Evolutionary conservation across 2,329 filamentous ascomycete genomes (phyloP).

Genomic region (Mariannaea elegans): DNA sequence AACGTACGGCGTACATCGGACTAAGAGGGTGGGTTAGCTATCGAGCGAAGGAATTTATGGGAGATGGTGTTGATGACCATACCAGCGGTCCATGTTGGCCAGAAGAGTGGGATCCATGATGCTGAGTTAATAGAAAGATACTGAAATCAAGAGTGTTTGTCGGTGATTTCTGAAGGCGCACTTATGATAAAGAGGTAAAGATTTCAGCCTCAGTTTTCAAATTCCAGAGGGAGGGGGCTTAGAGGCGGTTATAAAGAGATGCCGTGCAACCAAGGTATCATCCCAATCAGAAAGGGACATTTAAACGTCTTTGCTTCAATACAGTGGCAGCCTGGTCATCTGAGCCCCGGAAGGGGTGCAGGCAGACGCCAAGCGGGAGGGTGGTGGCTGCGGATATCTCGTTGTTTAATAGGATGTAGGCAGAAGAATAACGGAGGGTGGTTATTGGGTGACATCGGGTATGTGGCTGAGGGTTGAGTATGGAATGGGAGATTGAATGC

Average conservation of each 20-base stretch:
- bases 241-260: too few species aligned
- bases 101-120: constrained; percentile 44
- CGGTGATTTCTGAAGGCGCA: background rate
- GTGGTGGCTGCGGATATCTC: too few species aligned
- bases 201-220: background rate
- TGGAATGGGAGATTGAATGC: background rate
- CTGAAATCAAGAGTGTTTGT: background rate
- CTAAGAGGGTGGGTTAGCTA: constrained; percentile 37
- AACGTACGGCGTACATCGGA: constrained; percentile 55
- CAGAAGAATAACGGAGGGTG: constrained; percentile 41
- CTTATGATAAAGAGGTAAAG: background rate
- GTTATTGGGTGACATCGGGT: constrained; percentile 38
- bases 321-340: background rate
- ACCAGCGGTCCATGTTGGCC: constrained; percentile 50
- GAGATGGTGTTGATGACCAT: constrained; percentile 11
- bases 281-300: background rate
- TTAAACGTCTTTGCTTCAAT: background rate
- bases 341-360: background rate
- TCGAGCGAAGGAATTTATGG: background rate
- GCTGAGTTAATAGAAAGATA: background rate
- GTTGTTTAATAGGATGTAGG: constrained; percentile 36
- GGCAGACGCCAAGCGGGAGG: constrained; percentile 11
- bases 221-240: background rate
- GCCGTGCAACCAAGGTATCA: too few species aligned
- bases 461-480: constrained; percentile 4